Base-by-base conservation (phyloP, 106 monocot species). In the Dactylorhiza incarnata region DNA sequence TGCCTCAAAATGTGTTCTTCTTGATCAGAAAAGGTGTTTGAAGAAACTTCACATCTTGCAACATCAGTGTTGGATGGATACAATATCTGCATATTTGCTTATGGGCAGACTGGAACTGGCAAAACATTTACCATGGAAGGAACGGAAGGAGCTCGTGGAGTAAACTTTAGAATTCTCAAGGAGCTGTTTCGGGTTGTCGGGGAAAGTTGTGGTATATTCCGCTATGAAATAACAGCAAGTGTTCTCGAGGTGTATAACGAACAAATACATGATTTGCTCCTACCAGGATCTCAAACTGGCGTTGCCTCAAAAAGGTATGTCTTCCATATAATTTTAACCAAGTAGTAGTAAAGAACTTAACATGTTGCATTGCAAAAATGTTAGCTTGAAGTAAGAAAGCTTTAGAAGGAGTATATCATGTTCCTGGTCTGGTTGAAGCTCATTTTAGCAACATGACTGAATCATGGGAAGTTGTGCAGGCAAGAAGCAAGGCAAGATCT, bases 41-140 rank as follows among this genome's bases (percentile, higher is more conserved):
- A 86, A 77, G 90, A 84, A 82, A 89, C 89, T 76, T 75, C 92
- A 23, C 89, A 89, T 79, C 76, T 92, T 69, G 92, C 86, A 48
- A 86, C 86, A 76, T 92, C 95, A 0, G 95, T 95, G 43, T 81
- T 95, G 84, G 95, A 95, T 77, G 95, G 95, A 55, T 95, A 86
- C 84, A 95, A 95, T 82, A 88, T 92, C 14, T 95, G 92, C 83
- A 95, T 95, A 77, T 95, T 95, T 83, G 95, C 95, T 50, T 95
- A 92, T 77, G 95, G 95, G 23, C 95, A 95, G 55, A 95, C 95
- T 3, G 95, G 92, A 45, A 95, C 92, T 6, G 92, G 95, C 8
- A 95, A 95, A 85, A 92, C 95, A 44, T 95, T 92, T 69, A 95
- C 95, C 43, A 95, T 95, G 95, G 92, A 95, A 81, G 95, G 95